phyloP scores from a whole-genome alignment of 1,284 basidiomycete species.

The Ustilago shanxiensis region DNA sequence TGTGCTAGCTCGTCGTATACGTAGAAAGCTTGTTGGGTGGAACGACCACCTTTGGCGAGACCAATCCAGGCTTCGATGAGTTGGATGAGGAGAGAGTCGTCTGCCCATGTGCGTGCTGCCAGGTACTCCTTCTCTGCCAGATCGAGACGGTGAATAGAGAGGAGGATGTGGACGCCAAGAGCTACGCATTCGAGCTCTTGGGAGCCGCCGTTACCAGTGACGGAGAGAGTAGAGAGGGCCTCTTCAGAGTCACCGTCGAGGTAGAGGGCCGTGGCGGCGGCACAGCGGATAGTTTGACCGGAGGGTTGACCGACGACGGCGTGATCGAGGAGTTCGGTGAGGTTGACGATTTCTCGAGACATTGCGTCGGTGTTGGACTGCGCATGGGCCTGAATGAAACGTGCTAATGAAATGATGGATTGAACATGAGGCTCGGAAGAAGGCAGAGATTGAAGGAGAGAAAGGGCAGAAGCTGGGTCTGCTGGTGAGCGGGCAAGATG shows the following conservation, averaged over 20 bases:
- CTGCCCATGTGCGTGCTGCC: slow-evolving; percentile 64
- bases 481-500: slow-evolving; percentile 56
- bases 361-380: slow-evolving; percentile 33
- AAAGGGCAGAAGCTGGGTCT: slow-evolving; percentile 54
- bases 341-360: slow-evolving; percentile 51
- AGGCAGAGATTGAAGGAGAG: slow-evolving; percentile 45
- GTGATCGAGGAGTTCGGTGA: slow-evolving; percentile 64
- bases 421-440: slow-evolving; percentile 41
- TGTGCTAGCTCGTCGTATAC: slow-evolving; percentile 69
- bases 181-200: slow-evolving; percentile 66
- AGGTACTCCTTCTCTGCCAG: slow-evolving; percentile 66
- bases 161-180: slow-evolving; percentile 67
- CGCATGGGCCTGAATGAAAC: slow-evolving; percentile 52
- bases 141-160: slow-evolving; percentile 65
- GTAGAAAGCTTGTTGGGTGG: slow-evolving; percentile 69
- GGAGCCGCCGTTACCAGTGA: slow-evolving; percentile 43
- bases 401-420: slow-evolving; percentile 58
- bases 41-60: slow-evolving; percentile 59
- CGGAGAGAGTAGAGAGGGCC: slow-evolving; percentile 61
- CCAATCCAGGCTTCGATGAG: slow-evolving; percentile 69
- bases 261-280: slow-evolving; percentile 60
- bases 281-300: slow-evolving; percentile 54
- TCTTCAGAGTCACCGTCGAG: slow-evolving; percentile 59
- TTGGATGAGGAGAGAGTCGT: slow-evolving; percentile 67
- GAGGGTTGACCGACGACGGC: slow-evolving; percentile 56